Conservation (phyloP, 2,329 filamentous ascomycete species). For the Talaromyces funiculosus region DNA sequence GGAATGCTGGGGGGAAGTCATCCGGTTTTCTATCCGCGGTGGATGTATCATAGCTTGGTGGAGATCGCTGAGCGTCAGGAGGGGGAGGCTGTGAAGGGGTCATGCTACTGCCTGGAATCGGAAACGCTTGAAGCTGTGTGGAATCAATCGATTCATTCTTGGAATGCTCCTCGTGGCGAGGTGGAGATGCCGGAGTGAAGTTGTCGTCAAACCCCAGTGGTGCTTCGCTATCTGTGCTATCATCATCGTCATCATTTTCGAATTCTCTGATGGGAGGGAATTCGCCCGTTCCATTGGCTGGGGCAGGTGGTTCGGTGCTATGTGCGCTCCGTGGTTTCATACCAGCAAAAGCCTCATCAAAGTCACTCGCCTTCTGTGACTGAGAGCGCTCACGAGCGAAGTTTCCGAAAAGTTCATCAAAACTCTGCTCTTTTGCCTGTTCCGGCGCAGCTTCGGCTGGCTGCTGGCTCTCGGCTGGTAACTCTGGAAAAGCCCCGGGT, state of each 20-base stretch:
- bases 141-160: conserved; percentile 32
- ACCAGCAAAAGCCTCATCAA: conserved; percentile 43
- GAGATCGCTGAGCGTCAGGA: conserved; percentile 53
- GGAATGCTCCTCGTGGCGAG: conserved; percentile 23
- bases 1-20: conserved; percentile 33
- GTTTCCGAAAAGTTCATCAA: conserved; percentile 43
- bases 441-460: conserved; percentile 19
- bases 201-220: conserved; percentile 78
- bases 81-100: conserved; percentile 43
- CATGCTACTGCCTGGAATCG: conserved; percentile 33
- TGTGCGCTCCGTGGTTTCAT: conserved; percentile 43
- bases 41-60: conserved; percentile 37
- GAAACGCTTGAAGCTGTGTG: conserved; percentile 34
- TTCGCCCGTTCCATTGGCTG: conserved; percentile 50
- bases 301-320: conserved; percentile 29
- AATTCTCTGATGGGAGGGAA: conserved; percentile 93
- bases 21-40: conserved; percentile 21
- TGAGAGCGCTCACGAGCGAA: conserved; percentile 39
- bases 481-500: conserved; percentile 45
- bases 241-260: conserved; percentile 63
- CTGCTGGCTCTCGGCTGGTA: conserved; percentile 6
- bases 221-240: conserved; percentile 64
- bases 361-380: conserved; percentile 43
- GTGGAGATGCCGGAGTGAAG: conserved; percentile 63
- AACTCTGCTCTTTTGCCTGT: conserved; percentile 34